A percentile compares a stretch with the other conserved stretches of the same genome.
These are phyloP conservation scores for Agaricus blazei DNA, from an alignment of 768 basidiomycete genomes.

Conservation along the genomic window DNA sequence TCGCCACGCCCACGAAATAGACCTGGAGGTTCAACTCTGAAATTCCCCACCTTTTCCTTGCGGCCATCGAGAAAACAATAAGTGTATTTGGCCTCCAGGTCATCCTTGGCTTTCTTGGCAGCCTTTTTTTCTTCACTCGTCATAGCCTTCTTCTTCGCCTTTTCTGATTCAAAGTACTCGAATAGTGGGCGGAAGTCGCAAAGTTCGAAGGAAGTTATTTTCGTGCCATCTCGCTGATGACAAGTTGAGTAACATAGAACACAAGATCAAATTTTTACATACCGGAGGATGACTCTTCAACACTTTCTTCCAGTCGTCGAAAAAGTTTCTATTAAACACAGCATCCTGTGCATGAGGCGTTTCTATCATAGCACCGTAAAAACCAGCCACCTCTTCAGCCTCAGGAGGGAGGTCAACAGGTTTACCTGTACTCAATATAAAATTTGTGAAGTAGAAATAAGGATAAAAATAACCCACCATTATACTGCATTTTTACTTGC, in stretches of 20 bases:
- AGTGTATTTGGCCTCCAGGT: conserved; percentile 77
- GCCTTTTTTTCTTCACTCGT: conserved; percentile 87
- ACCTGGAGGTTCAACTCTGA: conserved; percentile 97
- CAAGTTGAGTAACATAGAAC: background rate
- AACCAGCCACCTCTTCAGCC: conserved; percentile 94
- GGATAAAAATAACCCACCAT: conserved; percentile 50
- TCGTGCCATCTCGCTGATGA: conserved; percentile 60
- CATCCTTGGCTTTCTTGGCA: conserved; percentile 80
- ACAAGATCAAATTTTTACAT: conserved; percentile 23
- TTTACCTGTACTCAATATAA: conserved; percentile 49
- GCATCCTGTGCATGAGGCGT: conserved; percentile 88
- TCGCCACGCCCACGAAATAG: conserved; percentile 97
- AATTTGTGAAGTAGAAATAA: background rate
- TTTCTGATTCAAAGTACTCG: conserved; percentile 88
- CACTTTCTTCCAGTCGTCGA: conserved; percentile 79
- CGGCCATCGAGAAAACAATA: conserved; percentile 90
- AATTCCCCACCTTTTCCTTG: conserved; percentile 98
- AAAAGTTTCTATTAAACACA: conserved; percentile 93
- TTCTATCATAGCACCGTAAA: conserved; percentile 90
- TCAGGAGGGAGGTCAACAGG: conserved; percentile 73
- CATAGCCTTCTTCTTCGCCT: conserved; percentile 88
- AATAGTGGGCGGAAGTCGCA: conserved; percentile 97
- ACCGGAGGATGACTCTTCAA: conserved; percentile 83
- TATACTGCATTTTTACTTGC: conserved; percentile 90
- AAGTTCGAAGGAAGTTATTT: conserved; percentile 67